These are phyloP conservation scores for Cairneyella variabilis DNA, from an alignment of 495 filamentous ascomycete species.

Conservation along the genomic window DNA sequence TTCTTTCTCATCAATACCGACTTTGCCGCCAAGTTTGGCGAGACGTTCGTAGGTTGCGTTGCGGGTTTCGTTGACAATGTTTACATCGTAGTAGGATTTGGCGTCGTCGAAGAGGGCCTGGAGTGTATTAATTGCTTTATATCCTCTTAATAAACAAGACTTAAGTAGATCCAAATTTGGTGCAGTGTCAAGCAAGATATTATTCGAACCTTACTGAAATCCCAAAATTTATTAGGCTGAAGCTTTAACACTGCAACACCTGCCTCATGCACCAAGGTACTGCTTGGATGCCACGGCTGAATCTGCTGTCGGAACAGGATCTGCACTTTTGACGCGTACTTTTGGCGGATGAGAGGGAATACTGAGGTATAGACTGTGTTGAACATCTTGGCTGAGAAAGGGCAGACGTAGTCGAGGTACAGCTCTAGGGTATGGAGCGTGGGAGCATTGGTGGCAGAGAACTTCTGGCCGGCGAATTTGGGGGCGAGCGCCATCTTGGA, in stretches of 20 bases:
- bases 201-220: conserved; percentile 58
- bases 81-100: conserved; percentile 74
- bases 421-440: conserved; percentile 71
- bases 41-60: conserved; percentile 82
- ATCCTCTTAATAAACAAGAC: neutral
- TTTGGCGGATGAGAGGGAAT: conserved; percentile 49
- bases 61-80: conserved; percentile 72
- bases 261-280: conserved; percentile 84
- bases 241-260: conserved; percentile 69
- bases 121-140: neutral
- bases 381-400: conserved; percentile 71
- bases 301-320: conserved; percentile 87
- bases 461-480: conserved; percentile 70
- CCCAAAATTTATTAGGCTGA: conserved; percentile 68
- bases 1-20: conserved; percentile 62
- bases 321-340: conserved; percentile 48
- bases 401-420: conserved; percentile 86
- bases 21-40: conserved; percentile 58
- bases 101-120: conserved; percentile 65
- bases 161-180: neutral
- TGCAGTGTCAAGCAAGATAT: neutral
- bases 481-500: conserved; percentile 68
- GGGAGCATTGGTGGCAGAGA: conserved; percentile 39
- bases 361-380: conserved; percentile 60
- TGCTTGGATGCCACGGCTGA: conserved; percentile 94